phyloP scores from a whole-genome alignment of 495 filamentous ascomycete genomes.

The Hypoxylon intermedium region DNA sequence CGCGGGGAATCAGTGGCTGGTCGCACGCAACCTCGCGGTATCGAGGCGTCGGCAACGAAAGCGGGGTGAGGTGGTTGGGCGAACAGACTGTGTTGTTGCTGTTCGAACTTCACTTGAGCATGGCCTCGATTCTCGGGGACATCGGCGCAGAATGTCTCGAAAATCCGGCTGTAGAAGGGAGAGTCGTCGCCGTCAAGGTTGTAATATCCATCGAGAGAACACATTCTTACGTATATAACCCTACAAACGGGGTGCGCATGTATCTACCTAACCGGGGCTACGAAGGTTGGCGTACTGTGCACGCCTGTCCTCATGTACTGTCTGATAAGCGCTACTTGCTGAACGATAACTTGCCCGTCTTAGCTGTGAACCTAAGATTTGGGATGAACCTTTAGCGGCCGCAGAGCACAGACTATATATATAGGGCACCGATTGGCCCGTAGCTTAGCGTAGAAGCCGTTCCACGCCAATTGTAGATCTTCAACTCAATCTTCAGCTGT shows the following conservation, averaged over 20 bases:
- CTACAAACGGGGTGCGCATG: no score
- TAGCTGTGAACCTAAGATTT: slow-evolving; percentile 9
- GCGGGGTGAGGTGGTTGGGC: slow-evolving; percentile 23
- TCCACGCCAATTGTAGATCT: no score
- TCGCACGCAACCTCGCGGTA: slow-evolving; percentile 31
- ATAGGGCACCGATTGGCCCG: slow-evolving; percentile 13
- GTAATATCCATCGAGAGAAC: slow-evolving; percentile 28
- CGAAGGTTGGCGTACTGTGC: no score
- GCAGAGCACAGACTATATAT: slow-evolving; percentile 22
- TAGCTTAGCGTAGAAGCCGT: background rate
- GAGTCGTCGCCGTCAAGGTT: slow-evolving; percentile 27
- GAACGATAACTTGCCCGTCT: background rate
- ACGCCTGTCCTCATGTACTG: no score
- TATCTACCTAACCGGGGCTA: slow-evolving; percentile 17
- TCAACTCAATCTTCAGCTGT: no score
- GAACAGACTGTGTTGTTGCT: slow-evolving; percentile 21
- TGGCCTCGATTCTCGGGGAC: slow-evolving; percentile 21
- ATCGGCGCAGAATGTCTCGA: slow-evolving; percentile 29
- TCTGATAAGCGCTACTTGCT: slow-evolving; percentile 11
- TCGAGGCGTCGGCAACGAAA: slow-evolving; percentile 33
- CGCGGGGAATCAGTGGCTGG: no score
- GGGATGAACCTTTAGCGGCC: slow-evolving; percentile 2
- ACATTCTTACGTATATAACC: slow-evolving; percentile 36
- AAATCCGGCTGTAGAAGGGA: slow-evolving; percentile 36
- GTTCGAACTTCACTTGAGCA: slow-evolving; percentile 31